Conservation (phyloP, 768 basidiomycete genomes). For the Trametes sanguinea region DNA sequence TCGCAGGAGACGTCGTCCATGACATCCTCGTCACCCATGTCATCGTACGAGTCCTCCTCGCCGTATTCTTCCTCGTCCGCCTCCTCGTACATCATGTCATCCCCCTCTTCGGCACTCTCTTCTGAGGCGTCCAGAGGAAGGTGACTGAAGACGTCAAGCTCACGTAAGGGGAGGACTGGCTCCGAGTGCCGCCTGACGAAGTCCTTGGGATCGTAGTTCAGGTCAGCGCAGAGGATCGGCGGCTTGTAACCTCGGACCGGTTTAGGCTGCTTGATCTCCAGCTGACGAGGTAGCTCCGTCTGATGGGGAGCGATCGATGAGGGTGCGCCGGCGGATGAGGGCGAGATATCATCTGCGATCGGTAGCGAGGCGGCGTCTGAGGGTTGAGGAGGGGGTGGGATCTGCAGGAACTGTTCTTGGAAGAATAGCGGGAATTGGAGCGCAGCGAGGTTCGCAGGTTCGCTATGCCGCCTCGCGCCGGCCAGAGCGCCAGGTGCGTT, state of each 20-base stretch:
- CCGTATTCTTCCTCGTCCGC: constrained; percentile 11
- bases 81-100: constrained; percentile 18
- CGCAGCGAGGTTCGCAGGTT: constrained; percentile 19
- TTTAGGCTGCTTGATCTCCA: constrained; percentile 19
- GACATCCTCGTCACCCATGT: constrained; percentile 8
- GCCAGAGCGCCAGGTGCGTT: background rate
- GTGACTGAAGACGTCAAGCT: constrained; percentile 20
- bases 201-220: constrained; percentile 20
- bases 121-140: constrained; percentile 10
- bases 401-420: constrained; percentile 10
- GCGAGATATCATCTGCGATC: constrained; percentile 20
- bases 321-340: constrained; percentile 8
- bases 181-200: constrained; percentile 21
- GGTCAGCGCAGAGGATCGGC: constrained; percentile 15
- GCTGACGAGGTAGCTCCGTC: constrained; percentile 17
- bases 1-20: constrained; percentile 7
- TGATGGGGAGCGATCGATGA: constrained; percentile 25
- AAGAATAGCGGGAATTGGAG: constrained; percentile 13
- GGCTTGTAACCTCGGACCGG: constrained; percentile 24
- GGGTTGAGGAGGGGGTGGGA: constrained; percentile 1
- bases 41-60: constrained; percentile 16
- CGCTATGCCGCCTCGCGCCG: constrained; percentile 19
- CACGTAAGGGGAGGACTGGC: constrained; percentile 19
- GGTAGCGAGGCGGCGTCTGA: constrained; percentile 7
- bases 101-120: constrained; percentile 17